These are phyloP conservation scores for Penicillium aurantiogriseum DNA, from an alignment of 2,329 filamentous ascomycete genomes.

Conservation along the genomic window DNA sequence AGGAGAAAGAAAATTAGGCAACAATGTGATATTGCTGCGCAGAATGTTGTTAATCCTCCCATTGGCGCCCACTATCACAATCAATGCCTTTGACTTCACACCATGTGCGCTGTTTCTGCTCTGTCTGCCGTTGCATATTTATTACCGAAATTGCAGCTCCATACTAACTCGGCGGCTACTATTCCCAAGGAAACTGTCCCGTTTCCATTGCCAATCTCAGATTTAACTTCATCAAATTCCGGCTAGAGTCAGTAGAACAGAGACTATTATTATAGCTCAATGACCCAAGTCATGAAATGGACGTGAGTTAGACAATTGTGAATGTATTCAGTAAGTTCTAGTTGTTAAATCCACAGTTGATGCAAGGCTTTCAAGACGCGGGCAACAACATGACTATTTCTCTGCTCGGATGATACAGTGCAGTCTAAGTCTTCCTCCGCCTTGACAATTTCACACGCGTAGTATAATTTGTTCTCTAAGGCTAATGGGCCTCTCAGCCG, in stretches of 20 bases:
- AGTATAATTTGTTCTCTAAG: neutral
- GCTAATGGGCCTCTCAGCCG: neutral
- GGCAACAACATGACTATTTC: neutral
- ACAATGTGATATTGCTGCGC: conserved; percentile 1
- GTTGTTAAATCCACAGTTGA: neutral
- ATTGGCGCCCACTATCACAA: neutral
- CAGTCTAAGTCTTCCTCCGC: neutral
- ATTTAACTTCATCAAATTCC: neutral
- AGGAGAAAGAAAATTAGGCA: neutral
- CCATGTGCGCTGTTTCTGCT: conserved; percentile 8
- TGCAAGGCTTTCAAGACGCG: neutral
- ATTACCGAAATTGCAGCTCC: neutral
- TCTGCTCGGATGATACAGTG: neutral
- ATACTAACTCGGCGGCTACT: neutral
- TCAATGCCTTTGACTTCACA: conserved; percentile 29
- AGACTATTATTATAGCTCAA: neutral
- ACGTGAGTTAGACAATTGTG: neutral
- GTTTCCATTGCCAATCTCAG: neutral
- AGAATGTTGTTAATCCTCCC: neutral
- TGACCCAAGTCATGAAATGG: neutral
- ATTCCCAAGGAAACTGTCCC: neutral
- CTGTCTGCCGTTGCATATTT: conserved; percentile 28
- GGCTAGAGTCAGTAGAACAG: neutral
- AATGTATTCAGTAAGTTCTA: neutral
- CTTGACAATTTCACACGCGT: neutral